Evolutionary conservation across 257 asterid species (phyloP), one percentile per base, ranked within the genome.

Genomic region (Phtheirospermum japonicum): DNA sequence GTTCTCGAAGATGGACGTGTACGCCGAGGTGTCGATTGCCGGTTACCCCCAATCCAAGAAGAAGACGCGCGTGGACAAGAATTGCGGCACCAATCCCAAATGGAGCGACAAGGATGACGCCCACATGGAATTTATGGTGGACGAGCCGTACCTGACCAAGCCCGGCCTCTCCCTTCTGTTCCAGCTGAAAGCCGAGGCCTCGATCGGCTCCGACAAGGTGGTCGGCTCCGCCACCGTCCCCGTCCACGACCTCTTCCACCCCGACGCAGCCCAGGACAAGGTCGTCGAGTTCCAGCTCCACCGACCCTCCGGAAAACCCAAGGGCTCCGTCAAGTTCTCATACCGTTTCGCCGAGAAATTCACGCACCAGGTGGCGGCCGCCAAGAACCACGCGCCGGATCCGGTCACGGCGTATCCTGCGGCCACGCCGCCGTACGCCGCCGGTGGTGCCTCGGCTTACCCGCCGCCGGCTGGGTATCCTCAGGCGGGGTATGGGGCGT

Each of bases 291-390:
- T 88, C 62, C 82, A 80, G 69, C 79, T 90, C 11, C 40, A 63
- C 63, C 84, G 86, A 9, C 23, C 77, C 11, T 73, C 80, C 3
- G 95, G 95, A 1, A 87, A 83, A 61, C 75, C 85, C 10, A 90
- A 83, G 39, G 97, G 97, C 5, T 71, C 86, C 31, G 70, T 90
- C 68, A 87, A 75, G 32, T 72, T 90, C 34, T 79, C 96, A 7
- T 85, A 77, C 63, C 73, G 63, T 5, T 90, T 90, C 63, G 92
- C 92, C 19, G 95, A 85, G 1, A 85, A 85, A 64, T 78, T 76
- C 67, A 60, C 77, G 2, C 64, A 60, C 3, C 75, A 73, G 53
- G 20, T 6, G 5, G 5, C 17, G 9, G 11, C 53, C 23, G 4
- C 19, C 10, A 17, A 46, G 23, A 69, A 71, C 32, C 82, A 18